Percentiles rank a stretch among this genome's conserved stretches.
Conservation (phyloP, 2,329 filamentous ascomycete species). For the Pezicula radicicola region DNA sequence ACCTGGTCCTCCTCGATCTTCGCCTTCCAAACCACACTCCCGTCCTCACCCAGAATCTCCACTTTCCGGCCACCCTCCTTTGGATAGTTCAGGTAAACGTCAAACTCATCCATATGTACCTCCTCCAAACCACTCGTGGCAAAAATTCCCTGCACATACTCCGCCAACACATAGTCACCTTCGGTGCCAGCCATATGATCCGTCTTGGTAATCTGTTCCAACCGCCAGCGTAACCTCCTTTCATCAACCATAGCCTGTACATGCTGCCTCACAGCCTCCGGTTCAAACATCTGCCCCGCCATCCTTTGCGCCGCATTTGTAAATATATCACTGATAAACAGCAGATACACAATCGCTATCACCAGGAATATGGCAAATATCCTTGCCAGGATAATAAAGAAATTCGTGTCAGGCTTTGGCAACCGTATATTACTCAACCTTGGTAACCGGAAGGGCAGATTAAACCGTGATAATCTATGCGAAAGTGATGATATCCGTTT, state of each 20-base stretch:
- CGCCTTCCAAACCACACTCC: slow-evolving; percentile 70
- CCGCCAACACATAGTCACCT: slow-evolving; percentile 81
- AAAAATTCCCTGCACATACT: slow-evolving; percentile 81
- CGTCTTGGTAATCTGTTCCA: slow-evolving; percentile 76
- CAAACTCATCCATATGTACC: slow-evolving; percentile 73
- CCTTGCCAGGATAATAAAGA: slow-evolving; percentile 65
- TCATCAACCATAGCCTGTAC: slow-evolving; percentile 72
- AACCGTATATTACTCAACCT: slow-evolving; percentile 21
- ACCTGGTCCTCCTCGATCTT: slow-evolving; percentile 77
- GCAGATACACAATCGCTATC: slow-evolving; percentile 73
- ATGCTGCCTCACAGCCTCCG: slow-evolving; percentile 75
- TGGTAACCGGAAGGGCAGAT: slow-evolving; percentile 26
- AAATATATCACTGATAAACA: slow-evolving; percentile 85
- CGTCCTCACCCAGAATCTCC: slow-evolving; percentile 71
- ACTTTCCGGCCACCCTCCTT: slow-evolving; percentile 73
- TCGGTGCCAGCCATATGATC: slow-evolving; percentile 94
- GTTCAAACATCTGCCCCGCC: slow-evolving; percentile 72
- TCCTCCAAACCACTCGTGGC: slow-evolving; percentile 69
- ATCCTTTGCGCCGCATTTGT: slow-evolving; percentile 60
- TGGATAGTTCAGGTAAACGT: slow-evolving; percentile 92
- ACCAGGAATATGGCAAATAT: slow-evolving; percentile 74
- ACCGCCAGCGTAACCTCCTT: slow-evolving; percentile 65
- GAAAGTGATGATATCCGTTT: slow-evolving; percentile 33
- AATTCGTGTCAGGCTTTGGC: slow-evolving; percentile 28
- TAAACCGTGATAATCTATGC: slow-evolving; percentile 20